Percentiles rank a stretch among this genome's conserved stretches.
Conservation (phyloP, 139 green algal species). For the Dunaliella sp. region DNA sequence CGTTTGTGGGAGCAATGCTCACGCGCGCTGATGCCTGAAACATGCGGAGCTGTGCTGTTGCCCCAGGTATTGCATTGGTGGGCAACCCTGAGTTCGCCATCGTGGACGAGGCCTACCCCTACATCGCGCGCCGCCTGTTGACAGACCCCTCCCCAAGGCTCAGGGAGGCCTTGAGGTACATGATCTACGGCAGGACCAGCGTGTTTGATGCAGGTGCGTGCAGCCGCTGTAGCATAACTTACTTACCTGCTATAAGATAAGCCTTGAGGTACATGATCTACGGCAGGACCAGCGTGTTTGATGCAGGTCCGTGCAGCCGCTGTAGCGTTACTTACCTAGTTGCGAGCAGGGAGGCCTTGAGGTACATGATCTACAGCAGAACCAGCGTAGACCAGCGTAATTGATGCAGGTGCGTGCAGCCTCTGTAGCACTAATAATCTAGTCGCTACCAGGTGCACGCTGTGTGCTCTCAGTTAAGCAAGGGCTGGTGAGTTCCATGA, state of each 20-base stretch:
- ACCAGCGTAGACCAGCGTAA: slow-evolving; percentile 43
- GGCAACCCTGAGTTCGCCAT: slow-evolving; percentile 93
- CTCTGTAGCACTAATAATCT: too few relatives aligned
- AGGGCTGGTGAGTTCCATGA: too few relatives aligned
- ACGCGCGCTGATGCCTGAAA: too few relatives aligned
- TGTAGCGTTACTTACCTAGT: too few relatives aligned
- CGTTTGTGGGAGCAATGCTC: background rate
- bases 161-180: slow-evolving; percentile 77
- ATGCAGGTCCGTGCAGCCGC: slow-evolving; percentile 36
- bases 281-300: slow-evolving; percentile 48
- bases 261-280: slow-evolving; percentile 80
- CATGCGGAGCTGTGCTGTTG: too few relatives aligned
- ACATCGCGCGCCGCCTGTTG: slow-evolving; percentile 90
- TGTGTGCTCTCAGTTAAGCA: too few relatives aligned
- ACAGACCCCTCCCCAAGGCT: slow-evolving; percentile 89
- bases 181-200: slow-evolving; percentile 53
- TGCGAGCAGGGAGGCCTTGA: slow-evolving; percentile 79
- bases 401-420: slow-evolving; percentile 43
- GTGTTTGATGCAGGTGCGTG: slow-evolving; percentile 53
- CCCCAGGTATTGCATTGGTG: slow-evolving; percentile 75
- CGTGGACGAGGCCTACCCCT: slow-evolving; percentile 98
- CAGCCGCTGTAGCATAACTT: too few relatives aligned
- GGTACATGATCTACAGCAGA: slow-evolving; percentile 71
- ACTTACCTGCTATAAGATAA: too few relatives aligned
- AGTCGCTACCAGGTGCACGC: too few relatives aligned